These are phyloP conservation scores for Phyllosticta citrichinensis DNA, from an alignment of 2,329 filamentous ascomycete species.

Conservation along the genomic window DNA sequence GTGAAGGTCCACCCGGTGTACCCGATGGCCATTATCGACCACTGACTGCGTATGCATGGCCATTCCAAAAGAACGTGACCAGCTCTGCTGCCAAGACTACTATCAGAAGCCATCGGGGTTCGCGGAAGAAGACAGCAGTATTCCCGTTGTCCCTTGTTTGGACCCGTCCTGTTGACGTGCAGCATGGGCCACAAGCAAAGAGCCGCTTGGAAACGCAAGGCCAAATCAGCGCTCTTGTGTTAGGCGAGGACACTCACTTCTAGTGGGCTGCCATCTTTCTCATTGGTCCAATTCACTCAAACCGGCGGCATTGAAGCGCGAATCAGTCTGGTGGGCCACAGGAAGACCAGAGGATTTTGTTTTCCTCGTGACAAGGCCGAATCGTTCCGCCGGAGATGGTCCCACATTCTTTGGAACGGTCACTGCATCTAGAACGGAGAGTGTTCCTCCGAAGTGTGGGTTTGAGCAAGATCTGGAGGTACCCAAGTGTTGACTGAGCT, in stretches of 20 bases:
- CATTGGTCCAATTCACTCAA: background rate
- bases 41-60: background rate
- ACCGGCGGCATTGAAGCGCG: background rate
- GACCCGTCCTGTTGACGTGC: background rate
- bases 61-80: background rate
- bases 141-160: background rate
- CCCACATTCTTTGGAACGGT: background rate
- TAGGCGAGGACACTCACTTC: background rate
- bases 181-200: background rate
- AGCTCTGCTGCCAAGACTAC: background rate
- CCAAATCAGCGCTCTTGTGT: background rate
- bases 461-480: background rate
- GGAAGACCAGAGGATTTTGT: background rate
- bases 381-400: background rate
- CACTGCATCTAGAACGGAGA: background rate
- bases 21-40: background rate
- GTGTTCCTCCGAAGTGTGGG: background rate
- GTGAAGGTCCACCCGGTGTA: background rate
- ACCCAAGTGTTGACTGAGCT: background rate
- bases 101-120: background rate
- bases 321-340: background rate
- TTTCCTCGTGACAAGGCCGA: background rate
- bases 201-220: background rate
- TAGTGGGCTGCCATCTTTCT: background rate
- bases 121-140: background rate